Evolutionary conservation across 2,329 filamentous ascomycete genomes (phyloP), one percentile per base, ranked within the genome.

Genomic region (Trichothecium sympodiale): DNA sequence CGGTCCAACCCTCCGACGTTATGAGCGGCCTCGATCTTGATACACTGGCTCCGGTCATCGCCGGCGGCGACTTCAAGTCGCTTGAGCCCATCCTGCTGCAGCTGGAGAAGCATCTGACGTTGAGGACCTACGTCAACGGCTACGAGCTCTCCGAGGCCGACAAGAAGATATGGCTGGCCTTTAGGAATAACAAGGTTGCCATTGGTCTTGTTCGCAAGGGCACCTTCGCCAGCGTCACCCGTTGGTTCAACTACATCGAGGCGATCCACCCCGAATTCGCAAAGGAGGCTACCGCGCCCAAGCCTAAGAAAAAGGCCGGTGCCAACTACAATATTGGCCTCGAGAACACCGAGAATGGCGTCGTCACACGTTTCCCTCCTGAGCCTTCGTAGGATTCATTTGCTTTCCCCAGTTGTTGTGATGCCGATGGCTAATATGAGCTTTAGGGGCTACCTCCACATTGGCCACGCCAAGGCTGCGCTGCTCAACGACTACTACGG

Each of bases 401-500:
- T 4, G n/a, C 12, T 31, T 10, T 35, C 34, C 37, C 52, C 38
- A 45, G 34, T 38, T 20, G 13, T 28, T 17, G 38, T 23, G 54
- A 45, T 27, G 23, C 20, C 5, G 2, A 17, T n/a, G n/a, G n/a
- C n/a, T n/a, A n/a, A n/a, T n/a, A n/a, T n/a, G n/a, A n/a, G n/a
- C n/a, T n/a, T n/a, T n/a, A 71, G 67, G 46, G 87, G 87, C 42
- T 94, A 94, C 56, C 76, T 95, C 31, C 89, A 95, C 63, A 94
- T 95, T 44, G 89, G 89, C 36, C 89, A 96, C 64, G 86, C 87
- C 47, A 96, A 96, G 64, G 87, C 87, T 20, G 87, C 87, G 5
- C 71, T 94, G 37, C 76, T 96, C 38, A 94, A 91, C 64, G 88
- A 96, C 58, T 96, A 94, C 69, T 96, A 96, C 49, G 89, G 87